Conservation (phyloP, 2,329 filamentous ascomycete species). For the Aspergillus sp. region DNA sequence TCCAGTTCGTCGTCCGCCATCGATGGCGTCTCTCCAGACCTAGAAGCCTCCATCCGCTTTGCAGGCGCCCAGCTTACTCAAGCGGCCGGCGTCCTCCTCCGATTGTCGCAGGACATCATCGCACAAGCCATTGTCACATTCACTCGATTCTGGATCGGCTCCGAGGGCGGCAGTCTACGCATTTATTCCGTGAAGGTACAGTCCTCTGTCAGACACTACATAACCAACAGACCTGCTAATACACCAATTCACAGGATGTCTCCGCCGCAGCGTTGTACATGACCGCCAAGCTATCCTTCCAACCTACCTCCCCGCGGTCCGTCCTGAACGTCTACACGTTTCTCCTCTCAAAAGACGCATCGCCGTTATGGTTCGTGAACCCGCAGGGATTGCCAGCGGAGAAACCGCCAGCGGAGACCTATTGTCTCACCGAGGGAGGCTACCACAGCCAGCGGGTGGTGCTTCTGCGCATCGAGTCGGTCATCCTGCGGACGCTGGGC, state of each 20-base stretch:
- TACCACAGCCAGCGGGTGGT: constrained; percentile 64
- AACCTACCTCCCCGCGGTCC: constrained; percentile 73
- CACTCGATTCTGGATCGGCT: constrained; percentile 71
- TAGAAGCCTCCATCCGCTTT: constrained; percentile 45
- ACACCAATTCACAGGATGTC: constrained; percentile 57
- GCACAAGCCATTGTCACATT: constrained; percentile 81
- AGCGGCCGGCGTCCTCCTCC: constrained; percentile 64
- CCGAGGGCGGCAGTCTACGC: constrained; percentile 44
- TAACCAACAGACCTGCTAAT: background rate
- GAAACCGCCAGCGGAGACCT: constrained; percentile 49
- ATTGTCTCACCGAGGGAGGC: constrained; percentile 70
- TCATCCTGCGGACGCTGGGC: constrained; percentile 70
- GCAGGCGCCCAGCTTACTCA: constrained; percentile 46
- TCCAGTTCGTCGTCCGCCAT: constrained; percentile 43
- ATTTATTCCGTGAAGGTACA: constrained; percentile 43
- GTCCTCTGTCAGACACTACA: background rate
- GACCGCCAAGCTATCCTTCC: constrained; percentile 75
- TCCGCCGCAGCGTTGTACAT: constrained; percentile 81
- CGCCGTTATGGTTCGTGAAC: constrained; percentile 49
- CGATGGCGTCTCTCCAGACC: constrained; percentile 40
- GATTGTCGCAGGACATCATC: constrained; percentile 80
- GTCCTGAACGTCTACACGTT: constrained; percentile 83
- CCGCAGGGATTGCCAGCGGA: constrained; percentile 21
- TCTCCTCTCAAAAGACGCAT: constrained; percentile 61
- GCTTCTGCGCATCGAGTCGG: constrained; percentile 72